A percentile compares a stretch with the other conserved stretches of the same genome.
Conservation (phyloP, 768 basidiomycete species). For the Boletus patriciae region DNA sequence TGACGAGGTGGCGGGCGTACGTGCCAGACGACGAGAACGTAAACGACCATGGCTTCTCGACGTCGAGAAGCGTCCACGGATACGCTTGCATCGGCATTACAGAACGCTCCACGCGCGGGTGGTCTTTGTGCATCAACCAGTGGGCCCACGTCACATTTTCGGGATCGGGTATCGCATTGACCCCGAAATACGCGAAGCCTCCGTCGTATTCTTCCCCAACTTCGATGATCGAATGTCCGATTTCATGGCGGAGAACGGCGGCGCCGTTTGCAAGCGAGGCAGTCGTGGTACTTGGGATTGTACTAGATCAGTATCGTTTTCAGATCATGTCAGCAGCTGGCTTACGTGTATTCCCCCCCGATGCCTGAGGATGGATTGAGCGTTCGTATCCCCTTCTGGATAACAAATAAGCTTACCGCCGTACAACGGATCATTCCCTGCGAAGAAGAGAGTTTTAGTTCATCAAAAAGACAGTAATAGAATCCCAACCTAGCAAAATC, state of each 20-base stretch:
- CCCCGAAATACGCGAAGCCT: constrained; percentile 69
- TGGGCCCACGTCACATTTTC: constrained; percentile 61
- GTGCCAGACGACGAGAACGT: constrained; percentile 63
- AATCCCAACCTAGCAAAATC: constrained; percentile 60
- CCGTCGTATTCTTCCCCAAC: constrained; percentile 87
- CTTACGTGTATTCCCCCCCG: constrained; percentile 78
- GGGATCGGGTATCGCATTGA: constrained; percentile 54
- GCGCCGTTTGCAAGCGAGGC: constrained; percentile 73
- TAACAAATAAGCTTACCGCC: constrained; percentile 51
- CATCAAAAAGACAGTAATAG: constrained; percentile 4
- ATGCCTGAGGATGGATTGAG: constrained; percentile 45
- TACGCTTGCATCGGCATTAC: constrained; percentile 76
- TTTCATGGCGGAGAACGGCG: constrained; percentile 74
- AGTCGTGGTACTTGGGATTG: constrained; percentile 59
- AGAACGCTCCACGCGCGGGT: constrained; percentile 58
- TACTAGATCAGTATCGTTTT: neutral
- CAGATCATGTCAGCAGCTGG: constrained; percentile 3
- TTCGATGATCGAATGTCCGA: constrained; percentile 76
- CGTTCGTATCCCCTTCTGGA: neutral
- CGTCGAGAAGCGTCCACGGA: constrained; percentile 72
- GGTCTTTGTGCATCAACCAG: constrained; percentile 54
- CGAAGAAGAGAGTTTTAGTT: constrained; percentile 6
- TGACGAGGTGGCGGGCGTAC: constrained; percentile 59
- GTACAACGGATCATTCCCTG: constrained; percentile 77
- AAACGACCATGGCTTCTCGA: constrained; percentile 55